Evolutionary conservation across 257 asterid species (phyloP).

Genomic region (Paulownia fortunei): DNA sequence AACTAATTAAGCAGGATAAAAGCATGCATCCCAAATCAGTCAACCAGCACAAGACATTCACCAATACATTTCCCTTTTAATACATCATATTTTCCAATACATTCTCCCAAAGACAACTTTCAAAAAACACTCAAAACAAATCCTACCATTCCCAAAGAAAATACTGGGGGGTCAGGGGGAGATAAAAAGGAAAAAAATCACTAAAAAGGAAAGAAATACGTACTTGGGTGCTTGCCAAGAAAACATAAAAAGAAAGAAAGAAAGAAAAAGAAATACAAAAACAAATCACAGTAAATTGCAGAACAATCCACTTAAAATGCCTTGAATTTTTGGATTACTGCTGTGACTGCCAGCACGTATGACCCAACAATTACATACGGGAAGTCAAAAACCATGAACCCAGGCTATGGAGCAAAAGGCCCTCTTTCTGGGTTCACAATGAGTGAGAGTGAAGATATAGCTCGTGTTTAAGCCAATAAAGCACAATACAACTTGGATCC

Average conservation of each 20-base stretch:
- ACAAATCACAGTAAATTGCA: not conserved
- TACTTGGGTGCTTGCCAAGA: not conserved
- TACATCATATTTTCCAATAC: not conserved
- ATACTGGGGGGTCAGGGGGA: not conserved
- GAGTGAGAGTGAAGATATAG: constrained; percentile 8
- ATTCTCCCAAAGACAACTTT: constrained; percentile 71
- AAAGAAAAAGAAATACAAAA: not conserved
- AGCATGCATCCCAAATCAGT: constrained; percentile 22
- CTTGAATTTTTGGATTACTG: constrained; percentile 12
- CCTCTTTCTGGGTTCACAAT: not conserved
- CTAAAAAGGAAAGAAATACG: not conserved
- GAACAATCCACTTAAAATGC: not conserved
- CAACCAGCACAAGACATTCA: constrained; percentile 3
- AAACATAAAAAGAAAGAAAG: not conserved
- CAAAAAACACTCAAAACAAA: no score
- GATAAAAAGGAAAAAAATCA: not conserved
- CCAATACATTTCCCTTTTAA: no score
- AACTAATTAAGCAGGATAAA: not conserved
- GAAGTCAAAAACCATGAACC: constrained; percentile 20
- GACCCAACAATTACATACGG: constrained; percentile 27
- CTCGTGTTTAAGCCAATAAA: constrained; percentile 1
- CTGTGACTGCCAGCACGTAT: not conserved
- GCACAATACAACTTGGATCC: constrained; percentile 16
- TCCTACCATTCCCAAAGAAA: no score
- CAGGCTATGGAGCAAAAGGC: not conserved